These are phyloP conservation scores for Scleroderma citrinum DNA, from an alignment of 768 basidiomycete genomes.

Conservation along the genomic window DNA sequence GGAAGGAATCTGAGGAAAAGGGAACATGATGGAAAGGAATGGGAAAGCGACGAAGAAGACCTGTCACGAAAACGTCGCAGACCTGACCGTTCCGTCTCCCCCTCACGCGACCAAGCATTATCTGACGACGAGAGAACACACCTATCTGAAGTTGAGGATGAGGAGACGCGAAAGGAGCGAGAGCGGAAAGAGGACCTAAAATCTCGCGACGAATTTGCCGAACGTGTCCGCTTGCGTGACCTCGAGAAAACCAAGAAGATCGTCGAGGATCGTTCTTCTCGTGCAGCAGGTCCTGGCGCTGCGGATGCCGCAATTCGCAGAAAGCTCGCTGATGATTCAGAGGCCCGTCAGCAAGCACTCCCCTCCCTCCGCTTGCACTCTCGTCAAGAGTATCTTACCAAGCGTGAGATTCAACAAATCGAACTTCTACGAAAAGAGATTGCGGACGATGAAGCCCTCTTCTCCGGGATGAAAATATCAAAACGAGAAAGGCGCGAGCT, in stretches of 20 bases:
- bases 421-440: slow-evolving; percentile 91
- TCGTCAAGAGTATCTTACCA: slow-evolving; percentile 92
- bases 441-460: slow-evolving; percentile 87
- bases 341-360: slow-evolving; percentile 47
- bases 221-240: slow-evolving; percentile 79
- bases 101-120: slow-evolving; percentile 19
- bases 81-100: slow-evolving; percentile 34
- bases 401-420: slow-evolving; percentile 93
- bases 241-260: slow-evolving; percentile 82
- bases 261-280: slow-evolving; percentile 87
- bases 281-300: slow-evolving; percentile 55
- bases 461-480: slow-evolving; percentile 86
- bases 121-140: slow-evolving; percentile 37
- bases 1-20: slow-evolving; percentile 72
- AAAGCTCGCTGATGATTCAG: slow-evolving; percentile 73
- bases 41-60: slow-evolving; percentile 92
- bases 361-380: slow-evolving; percentile 82
- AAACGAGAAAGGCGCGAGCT: slow-evolving; percentile 77
- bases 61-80: slow-evolving; percentile 59
- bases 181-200: slow-evolving; percentile 73
- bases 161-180: slow-evolving; percentile 60
- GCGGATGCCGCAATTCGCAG: slow-evolving; percentile 80
- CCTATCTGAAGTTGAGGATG: slow-evolving; percentile 67
- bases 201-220: slow-evolving; percentile 92
- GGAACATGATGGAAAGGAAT: slow-evolving; percentile 74